Evolutionary conservation across 1,284 basidiomycete species (phyloP), one percentile per base, ranked within the genome.

Genomic region (Schizophyllum amplum): DNA sequence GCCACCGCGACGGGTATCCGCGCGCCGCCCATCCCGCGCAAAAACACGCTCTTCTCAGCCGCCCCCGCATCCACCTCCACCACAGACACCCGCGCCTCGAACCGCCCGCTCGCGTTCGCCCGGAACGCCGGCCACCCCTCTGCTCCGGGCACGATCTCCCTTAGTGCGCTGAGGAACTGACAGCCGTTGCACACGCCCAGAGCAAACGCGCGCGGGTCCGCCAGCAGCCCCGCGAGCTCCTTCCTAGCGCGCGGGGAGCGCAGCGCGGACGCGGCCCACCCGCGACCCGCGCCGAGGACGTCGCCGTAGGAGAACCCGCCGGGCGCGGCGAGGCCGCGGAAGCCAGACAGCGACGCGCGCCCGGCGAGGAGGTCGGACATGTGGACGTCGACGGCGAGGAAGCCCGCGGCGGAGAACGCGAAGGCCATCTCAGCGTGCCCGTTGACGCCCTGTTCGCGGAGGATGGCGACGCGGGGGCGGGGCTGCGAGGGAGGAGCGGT

Each of bases 231-330:
- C 9, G 75, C 68, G 69, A 99, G 98, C 68, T 94, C 87, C 26
- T 69, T 73, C 25, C 90, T 79, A 1, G 92, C 91, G 1, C 70
- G 75, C 25, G 79, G 74, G 72, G 98, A 89, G 52, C 97, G 82
- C 25, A 97, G 79, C 24, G 94, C 88, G 17, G 94, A 94, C 69
- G 95, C 87, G 5, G 96, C 95, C 97, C 97, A 99, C 33, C 97
- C 97, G 67, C 90, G 94, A 15, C 96, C 97, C 4, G 97, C 96
- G 42, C 97, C 96, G 9, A 99, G 82, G 13, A 99, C 96, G 71
- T 99, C 96, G 55, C 96, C 97, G 68, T 98, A 99, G 11, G 95
- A 98, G 80, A 99, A 99, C 5, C 96, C 96, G 58, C 96, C 96
- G 67, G 95, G 98, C 0, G 96, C 96, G 1, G 92, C 96, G 55